Conservation (phyloP, 164 flowering plant genomes). For the Protea cynaroides region DNA sequence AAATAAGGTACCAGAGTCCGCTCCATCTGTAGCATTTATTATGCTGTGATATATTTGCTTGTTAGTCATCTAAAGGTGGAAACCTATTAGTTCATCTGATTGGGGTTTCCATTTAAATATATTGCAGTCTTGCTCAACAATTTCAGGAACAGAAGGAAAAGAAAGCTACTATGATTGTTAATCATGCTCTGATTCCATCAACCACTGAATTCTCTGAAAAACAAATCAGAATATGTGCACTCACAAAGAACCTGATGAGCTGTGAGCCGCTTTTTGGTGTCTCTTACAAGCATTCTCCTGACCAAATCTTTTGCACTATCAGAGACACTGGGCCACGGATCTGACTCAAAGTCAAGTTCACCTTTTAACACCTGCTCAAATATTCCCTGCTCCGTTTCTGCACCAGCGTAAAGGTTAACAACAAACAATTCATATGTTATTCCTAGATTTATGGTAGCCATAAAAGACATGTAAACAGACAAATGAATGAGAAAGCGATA, state of each 20-base stretch:
- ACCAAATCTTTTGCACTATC: constrained; percentile 70
- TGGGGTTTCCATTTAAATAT: too few relatives aligned
- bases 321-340: constrained; percentile 83
- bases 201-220: background rate
- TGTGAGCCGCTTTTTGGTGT: constrained; percentile 61
- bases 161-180: background rate
- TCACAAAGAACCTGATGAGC: constrained; percentile 76
- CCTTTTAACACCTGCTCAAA: constrained; percentile 77
- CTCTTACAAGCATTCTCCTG: constrained; percentile 65
- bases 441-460: background rate
- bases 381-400: constrained; percentile 82
- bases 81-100: too few relatives aligned
- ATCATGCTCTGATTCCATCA: background rate
- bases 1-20: too few relatives aligned
- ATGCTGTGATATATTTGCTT: background rate
- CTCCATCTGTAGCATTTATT: too few relatives aligned
- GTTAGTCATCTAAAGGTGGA: too few relatives aligned
- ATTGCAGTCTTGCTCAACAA: too few relatives aligned
- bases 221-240: constrained; percentile 17
- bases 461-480: background rate
- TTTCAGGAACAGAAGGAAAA: too few relatives aligned
- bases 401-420: constrained; percentile 6
- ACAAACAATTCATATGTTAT: constrained; percentile 5
- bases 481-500: background rate
- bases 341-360: constrained; percentile 70